These are phyloP conservation scores for Aspergillus pseudonomiae DNA, from an alignment of 2,329 filamentous ascomycete genomes.

Conservation along the genomic window DNA sequence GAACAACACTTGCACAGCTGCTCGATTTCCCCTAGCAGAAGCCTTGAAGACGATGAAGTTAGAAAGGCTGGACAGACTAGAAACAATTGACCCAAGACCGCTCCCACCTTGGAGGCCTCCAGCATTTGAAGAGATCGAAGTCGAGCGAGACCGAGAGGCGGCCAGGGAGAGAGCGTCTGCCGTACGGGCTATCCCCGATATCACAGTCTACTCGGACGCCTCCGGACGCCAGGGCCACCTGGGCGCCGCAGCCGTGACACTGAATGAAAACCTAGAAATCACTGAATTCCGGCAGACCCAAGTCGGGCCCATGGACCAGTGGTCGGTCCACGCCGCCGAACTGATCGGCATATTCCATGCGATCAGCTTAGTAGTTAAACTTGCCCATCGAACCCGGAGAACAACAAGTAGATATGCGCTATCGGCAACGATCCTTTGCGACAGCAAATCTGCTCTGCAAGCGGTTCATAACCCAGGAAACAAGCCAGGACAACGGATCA, in stretches of 20 bases:
- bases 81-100: conserved; percentile 28
- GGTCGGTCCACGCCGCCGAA: conserved; percentile 21
- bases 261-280: not conserved
- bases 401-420: not conserved
- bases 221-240: conserved; percentile 21
- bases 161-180: conserved; percentile 21
- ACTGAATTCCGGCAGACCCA: conserved; percentile 6
- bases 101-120: conserved; percentile 23
- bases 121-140: conserved; percentile 26
- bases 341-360: conserved; percentile 20
- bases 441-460: conserved; percentile 19
- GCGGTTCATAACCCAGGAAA: not conserved
- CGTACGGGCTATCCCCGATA: conserved; percentile 8
- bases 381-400: conserved; percentile 1
- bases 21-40: conserved; percentile 26
- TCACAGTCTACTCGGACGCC: conserved; percentile 24
- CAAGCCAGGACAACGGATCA: too few species aligned
- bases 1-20: conserved; percentile 5
- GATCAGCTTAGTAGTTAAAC: conserved; percentile 11
- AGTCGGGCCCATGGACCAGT: conserved; percentile 15
- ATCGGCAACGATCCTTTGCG: conserved; percentile 15
- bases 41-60: conserved; percentile 10
- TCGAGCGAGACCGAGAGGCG: conserved; percentile 24
- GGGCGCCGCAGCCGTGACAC: conserved; percentile 14
- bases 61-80: conserved; percentile 12